Base-by-base conservation (phyloP, 2,329 filamentous ascomycete species). In the Xylariales sp. region DNA sequence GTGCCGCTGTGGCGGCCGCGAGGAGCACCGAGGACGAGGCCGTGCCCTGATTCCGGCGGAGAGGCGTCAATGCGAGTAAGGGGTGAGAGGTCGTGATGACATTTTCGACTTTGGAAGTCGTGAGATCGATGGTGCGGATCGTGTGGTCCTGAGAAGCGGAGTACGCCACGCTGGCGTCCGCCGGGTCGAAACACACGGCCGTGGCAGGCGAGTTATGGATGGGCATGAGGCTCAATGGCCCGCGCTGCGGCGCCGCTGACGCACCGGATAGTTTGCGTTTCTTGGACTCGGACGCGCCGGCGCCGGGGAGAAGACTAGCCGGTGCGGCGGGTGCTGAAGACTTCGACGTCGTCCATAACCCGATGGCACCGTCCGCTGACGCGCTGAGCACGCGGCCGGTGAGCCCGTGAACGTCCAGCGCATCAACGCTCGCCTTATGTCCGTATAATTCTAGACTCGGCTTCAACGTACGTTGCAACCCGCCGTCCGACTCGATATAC, bases 131-230 rank as follows among this genome's bases (percentile, higher is more conserved):
- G 0, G 96, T 98, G 71, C 91, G 91, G 73, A 98, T 84, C 0
- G 92, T 92, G 84, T 97, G 94, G 82, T 99, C 97, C 82, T 93
- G 92, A 18, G 94, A 97, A 28, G 90, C 89, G 1, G 93, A 95
- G 84, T 99, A 98, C 54, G 92, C 95, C 48, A 97, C 93, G 14
- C 93, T 97, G 10, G 90, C 82, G 80, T 98, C 95, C 62, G 89
- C 86, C 4, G 91, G 91, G 80, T 97, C 93, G 83, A 99, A 98
- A 55, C 93, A 86, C 45, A 91, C 92, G 62, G 91, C 91, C 0
- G 92, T 93, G 52, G 94, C 93, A 52, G 91, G 87, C 10, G 89
- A 86, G 64, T 88, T 87, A 85, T 97, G 91, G 61, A 89, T 87
- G 16, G 87, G 82, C 66, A 97, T 86, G 62, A 97, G 84, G 48